phyloP scores from a whole-genome alignment of 2,329 filamentous ascomycete genomes.

The Verticillium dahliae region DNA sequence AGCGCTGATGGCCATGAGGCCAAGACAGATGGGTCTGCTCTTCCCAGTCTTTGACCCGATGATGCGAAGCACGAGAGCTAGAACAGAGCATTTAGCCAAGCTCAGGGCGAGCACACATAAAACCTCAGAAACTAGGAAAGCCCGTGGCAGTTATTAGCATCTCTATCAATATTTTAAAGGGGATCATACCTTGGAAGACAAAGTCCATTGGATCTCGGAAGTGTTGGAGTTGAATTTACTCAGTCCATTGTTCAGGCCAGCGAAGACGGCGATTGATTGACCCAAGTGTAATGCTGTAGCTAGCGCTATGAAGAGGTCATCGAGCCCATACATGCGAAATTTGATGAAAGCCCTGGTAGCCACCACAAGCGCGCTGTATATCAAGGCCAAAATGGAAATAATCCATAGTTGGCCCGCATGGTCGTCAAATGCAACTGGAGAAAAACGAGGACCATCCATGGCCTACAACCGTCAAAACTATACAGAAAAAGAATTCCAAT shows the following conservation, averaged over 20 bases:
- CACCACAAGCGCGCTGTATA: slow-evolving; percentile 7
- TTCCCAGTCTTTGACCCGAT: slow-evolving; percentile 8
- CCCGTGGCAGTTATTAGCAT: not conserved
- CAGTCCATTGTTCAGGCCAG: slow-evolving; percentile 6
- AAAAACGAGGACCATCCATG: slow-evolving; percentile 6
- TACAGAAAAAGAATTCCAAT: not conserved
- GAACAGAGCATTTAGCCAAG: slow-evolving; percentile 12
- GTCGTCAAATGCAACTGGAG: slow-evolving; percentile 9
- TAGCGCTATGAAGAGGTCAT: slow-evolving; percentile 8
- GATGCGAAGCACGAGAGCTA: slow-evolving; percentile 11
- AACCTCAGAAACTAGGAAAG: slow-evolving; percentile 5
- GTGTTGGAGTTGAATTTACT: slow-evolving; percentile 11
- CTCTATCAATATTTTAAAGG: not conserved
- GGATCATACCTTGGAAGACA: slow-evolving; percentile 5
- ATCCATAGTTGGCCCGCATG: slow-evolving; percentile 14
- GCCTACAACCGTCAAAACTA: not conserved
- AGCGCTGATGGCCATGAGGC: slow-evolving; percentile 5
- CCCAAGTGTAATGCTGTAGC: slow-evolving; percentile 9
- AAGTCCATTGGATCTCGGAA: slow-evolving; percentile 3
- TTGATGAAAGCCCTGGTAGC: slow-evolving; percentile 10
- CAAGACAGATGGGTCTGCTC: slow-evolving; percentile 7
- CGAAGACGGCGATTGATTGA: slow-evolving; percentile 8
- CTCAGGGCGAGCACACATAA: slow-evolving; percentile 5
- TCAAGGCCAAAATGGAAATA: slow-evolving; percentile 9
- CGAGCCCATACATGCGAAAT: slow-evolving; percentile 9